A percentile compares a stretch with the other conserved stretches of the same genome.
Evolutionary conservation across 73 alveolate genomes (phyloP).

Genomic region (Paramecium sexaurelia): DNA sequence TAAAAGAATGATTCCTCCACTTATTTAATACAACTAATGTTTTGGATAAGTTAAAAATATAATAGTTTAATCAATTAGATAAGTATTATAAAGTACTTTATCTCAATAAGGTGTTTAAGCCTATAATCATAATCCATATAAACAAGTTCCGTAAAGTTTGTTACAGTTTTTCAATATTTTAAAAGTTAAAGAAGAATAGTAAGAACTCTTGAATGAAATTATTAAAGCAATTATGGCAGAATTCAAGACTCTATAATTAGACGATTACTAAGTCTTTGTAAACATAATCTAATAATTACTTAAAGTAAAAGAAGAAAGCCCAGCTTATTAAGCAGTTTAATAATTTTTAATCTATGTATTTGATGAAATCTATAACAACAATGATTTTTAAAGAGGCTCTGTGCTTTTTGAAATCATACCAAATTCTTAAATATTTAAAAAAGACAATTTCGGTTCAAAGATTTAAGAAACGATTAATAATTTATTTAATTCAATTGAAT

Average conservation of each 20-base stretch:
- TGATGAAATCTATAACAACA: constrained; percentile 36
- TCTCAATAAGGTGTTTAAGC: constrained; percentile 3
- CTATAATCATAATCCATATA: constrained; percentile 40
- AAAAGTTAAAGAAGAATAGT: neutral
- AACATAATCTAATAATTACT: neutral
- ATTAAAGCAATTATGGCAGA: neutral
- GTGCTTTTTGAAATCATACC: neutral
- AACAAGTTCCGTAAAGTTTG: constrained; percentile 21
- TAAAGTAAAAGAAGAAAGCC: neutral
- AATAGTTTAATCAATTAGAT: neutral
- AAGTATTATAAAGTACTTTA: neutral
- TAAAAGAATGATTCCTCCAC: constrained; percentile 29
- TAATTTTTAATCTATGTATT: neutral
- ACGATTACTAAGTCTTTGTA: neutral
- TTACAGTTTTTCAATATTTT: neutral
- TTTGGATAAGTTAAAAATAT: neutral
- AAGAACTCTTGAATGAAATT: neutral
- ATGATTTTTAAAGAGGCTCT: constrained; percentile 10
- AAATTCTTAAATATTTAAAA: neutral
- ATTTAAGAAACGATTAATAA: neutral
- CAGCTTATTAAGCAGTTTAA: neutral
- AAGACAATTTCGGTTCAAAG: neutral
- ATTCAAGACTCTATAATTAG: neutral
- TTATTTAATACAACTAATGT: neutral
- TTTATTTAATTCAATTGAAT: neutral